Evolutionary conservation across 805 yeast species (phyloP), one percentile per base, ranked within the genome.

Genomic region (Yarrowia porcina): DNA sequence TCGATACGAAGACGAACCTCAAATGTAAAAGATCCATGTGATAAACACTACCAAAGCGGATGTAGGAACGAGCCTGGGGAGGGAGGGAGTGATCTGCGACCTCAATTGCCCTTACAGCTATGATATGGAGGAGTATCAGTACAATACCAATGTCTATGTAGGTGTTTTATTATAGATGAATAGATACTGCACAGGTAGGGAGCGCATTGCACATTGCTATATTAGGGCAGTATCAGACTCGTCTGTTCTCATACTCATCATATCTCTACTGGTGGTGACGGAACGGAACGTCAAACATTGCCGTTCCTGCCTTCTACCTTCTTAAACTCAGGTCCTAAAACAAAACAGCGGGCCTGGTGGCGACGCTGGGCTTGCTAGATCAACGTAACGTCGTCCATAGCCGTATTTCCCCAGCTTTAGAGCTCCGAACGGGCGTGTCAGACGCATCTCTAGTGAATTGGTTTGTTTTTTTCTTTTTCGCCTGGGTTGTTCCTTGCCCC

Each of bases 381-480:
- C 50, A 17, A 44, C 50, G 52, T 30, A 30, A 45, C 52, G 36
- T 45, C 52, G 52, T 28, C 52, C 12, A 45, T 45, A 45, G 52
- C 52, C 52, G 52, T 45, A 20, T 45, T 45, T 45, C 50, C 50
- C 50, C 50, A 45, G 50, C 50, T 45, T 45, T 45, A 45, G 50
- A 45, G 50, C 50, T 45, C 36, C 36, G 52, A 7, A 1, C 52
- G 25, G 18, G 25, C 36, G 6, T 45, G 7, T 8, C 17, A 28
- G 27, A 18, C 20, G 52, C 52, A 45, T 18, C 10, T 6, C 9
- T 4, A 8, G 30, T n/a, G n/a, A n/a, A n/a, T n/a, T n/a, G n/a
- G n/a, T n/a, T n/a, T n/a, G n/a, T n/a, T n/a, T 18, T 13, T 7
- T 25, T 7, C 25, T 28, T 18, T 20, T 45, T 18, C 23, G 20